Base-by-base conservation (phyloP, 2,329 filamentous ascomycete genomes). In the Fusarium sp. region DNA sequence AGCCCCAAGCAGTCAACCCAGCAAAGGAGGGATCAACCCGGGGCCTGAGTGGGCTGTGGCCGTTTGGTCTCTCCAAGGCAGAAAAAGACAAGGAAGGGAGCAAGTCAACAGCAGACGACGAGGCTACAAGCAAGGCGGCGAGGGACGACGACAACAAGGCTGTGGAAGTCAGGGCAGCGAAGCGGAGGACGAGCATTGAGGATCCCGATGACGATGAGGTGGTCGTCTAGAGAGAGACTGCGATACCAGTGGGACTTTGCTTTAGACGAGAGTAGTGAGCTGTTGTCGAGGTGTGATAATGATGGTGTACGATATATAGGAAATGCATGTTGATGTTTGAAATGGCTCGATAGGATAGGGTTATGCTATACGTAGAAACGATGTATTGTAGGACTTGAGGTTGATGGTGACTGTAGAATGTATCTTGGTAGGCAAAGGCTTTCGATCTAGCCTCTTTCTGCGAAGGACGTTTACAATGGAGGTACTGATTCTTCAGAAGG, bases 141-240 rank as follows among this genome's bases (percentile, higher is more conserved):
- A 63, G 70, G 7, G 68, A 72, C 5, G 71, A 71, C 4, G 63
- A 72, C 44, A 72, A 74, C 4, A 75, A 77, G 52, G 81, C 83
- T 0, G 77, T 84, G 6, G 80, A 84, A 68, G 83, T 83, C 7
- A 79, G 76, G 67, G 83, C 86, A 70, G 85, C 85, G 3, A 78
- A 78, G 65, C 76, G 80, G 50, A 75, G 85, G 64, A 86, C 83
- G 32, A 87, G 83, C 71, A 85, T 87, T 45, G 85, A 87, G 72
- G 85, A 86, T 52, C 81, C 83, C 7, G 84, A 87, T 53, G 84
- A 83, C 34, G 82, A 83, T 11, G 81, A 82, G 58, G 77, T 79
- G 43, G 80, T 81, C 29, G 72, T 79, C 42, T 72, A 53, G 39
- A 45, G 57, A 56, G 45, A 52, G 36, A 56, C 56, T 51, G 52